These are phyloP conservation scores for Stagonosporopsis cucurbitacearum DNA, from an alignment of 2,329 filamentous ascomycete genomes.

Conservation along the genomic window DNA sequence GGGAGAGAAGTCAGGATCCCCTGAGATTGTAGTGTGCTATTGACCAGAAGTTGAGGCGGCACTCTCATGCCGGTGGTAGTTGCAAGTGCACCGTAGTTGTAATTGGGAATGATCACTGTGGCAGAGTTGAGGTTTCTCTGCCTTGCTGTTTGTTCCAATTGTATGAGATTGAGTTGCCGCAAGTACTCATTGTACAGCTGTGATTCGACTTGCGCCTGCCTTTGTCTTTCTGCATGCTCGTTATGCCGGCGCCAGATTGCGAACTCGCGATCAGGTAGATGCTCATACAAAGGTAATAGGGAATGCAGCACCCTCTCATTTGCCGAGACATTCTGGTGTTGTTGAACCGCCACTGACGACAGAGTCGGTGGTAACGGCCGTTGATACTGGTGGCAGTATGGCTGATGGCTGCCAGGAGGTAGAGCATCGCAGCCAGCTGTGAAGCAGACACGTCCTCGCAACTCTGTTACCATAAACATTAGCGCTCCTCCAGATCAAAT, in stretches of 20 bases:
- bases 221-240: not conserved
- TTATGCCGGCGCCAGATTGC: not conserved
- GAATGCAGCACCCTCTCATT: not conserved
- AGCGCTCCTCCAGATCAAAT: not conserved
- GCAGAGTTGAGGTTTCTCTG: not conserved
- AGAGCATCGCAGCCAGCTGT: constrained; percentile 3
- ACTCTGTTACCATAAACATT: not conserved
- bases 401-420: not conserved
- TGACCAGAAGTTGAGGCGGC: not conserved
- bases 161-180: not conserved
- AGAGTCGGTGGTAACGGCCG: not conserved
- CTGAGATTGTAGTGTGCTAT: not conserved
- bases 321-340: not conserved
- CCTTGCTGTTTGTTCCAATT: not conserved
- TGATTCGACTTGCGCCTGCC: too few species aligned
- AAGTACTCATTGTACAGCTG: too few species aligned
- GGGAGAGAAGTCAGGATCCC: too few species aligned
- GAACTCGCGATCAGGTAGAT: not conserved
- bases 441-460: not conserved
- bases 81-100: not conserved
- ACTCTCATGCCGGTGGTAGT: not conserved
- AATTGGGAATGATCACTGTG: not conserved
- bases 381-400: not conserved
- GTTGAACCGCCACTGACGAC: not conserved
- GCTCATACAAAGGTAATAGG: not conserved